These are phyloP conservation scores for Gynochthodes officinalis DNA, from an alignment of 257 asterid genomes.

Conservation along the genomic window DNA sequence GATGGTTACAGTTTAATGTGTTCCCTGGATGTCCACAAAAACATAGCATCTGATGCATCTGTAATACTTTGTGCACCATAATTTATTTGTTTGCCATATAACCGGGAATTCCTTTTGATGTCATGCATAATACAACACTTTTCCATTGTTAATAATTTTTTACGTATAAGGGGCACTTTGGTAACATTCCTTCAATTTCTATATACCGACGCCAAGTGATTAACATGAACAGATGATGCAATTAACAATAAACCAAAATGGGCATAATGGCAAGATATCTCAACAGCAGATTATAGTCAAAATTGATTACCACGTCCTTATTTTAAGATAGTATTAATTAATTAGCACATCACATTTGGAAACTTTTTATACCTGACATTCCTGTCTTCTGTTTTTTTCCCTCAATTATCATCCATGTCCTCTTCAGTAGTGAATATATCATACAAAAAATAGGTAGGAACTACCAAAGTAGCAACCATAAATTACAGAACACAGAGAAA, in stretches of 20 bases:
- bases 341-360: neutral
- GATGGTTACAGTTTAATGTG: conserved; percentile 95
- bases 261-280: no score
- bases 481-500: neutral
- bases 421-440: neutral
- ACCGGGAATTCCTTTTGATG: neutral
- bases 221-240: no score
- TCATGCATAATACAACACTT: neutral
- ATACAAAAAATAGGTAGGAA: neutral
- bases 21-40: conserved; percentile 57
- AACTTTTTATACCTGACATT: neutral
- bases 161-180: neutral
- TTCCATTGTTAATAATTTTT: neutral
- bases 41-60: conserved; percentile 8
- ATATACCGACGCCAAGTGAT: no score
- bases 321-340: no score
- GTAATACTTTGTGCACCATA: neutral
- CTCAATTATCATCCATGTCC: neutral
- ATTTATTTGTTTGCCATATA: neutral
- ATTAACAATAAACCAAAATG: no score
- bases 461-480: neutral
- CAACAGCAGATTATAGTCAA: no score
- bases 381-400: neutral
- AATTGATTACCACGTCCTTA: no score
- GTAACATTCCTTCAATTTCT: no score